Conservation (phyloP, 2,329 filamentous ascomycete genomes). For the Westerdykella aurantiaca region DNA sequence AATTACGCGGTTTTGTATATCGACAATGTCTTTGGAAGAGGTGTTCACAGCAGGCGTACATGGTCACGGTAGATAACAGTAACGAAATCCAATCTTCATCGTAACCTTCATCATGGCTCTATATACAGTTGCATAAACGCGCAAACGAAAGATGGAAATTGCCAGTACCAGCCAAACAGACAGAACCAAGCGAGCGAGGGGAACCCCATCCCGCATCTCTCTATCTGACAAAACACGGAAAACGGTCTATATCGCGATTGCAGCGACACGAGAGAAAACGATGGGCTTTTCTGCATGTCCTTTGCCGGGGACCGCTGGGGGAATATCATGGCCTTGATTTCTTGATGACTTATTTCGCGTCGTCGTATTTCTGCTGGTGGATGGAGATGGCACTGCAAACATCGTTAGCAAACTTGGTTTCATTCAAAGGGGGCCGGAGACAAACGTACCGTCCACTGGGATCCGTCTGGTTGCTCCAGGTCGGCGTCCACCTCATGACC, state of each 20-base stretch:
- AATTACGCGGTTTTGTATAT: too few species aligned
- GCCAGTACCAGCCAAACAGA: neutral
- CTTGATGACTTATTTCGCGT: slow-evolving; percentile 10
- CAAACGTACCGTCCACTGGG: slow-evolving; percentile 74
- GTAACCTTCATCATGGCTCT: neutral
- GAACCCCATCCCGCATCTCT: neutral
- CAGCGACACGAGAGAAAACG: neutral
- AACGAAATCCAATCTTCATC: too few species aligned
- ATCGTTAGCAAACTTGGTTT: slow-evolving; percentile 8
- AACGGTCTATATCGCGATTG: neutral
- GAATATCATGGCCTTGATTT: too few species aligned
- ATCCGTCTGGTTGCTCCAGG: slow-evolving; percentile 94
- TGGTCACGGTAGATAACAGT: too few species aligned
- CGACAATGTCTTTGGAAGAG: too few species aligned
- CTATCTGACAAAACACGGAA: neutral
- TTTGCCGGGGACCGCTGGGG: too few species aligned
- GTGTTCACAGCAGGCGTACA: too few species aligned
- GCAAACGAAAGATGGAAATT: neutral
- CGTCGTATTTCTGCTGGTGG: slow-evolving; percentile 32
- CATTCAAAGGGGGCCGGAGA: neutral
- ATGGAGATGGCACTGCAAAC: slow-evolving; percentile 27
- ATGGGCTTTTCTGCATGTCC: neutral
- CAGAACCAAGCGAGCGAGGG: too few species aligned
- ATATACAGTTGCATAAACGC: neutral
- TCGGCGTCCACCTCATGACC: slow-evolving; percentile 94